Conservation (phyloP, 2,329 filamentous ascomycete genomes). For the Cladophialophora chaetospira region DNA sequence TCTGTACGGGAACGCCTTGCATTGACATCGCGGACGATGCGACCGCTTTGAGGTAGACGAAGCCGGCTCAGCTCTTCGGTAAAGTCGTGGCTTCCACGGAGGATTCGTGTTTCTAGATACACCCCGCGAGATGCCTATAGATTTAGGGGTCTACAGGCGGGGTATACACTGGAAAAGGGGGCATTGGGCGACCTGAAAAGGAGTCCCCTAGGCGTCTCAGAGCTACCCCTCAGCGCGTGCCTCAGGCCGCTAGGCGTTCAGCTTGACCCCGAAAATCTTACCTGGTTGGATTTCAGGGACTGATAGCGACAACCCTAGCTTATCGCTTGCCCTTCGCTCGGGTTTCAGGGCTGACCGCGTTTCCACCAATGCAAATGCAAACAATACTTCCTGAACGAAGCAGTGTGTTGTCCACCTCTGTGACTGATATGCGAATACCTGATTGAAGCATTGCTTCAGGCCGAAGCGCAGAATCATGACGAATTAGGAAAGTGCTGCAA, state of each 20-base stretch:
- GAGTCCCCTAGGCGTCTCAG: background rate
- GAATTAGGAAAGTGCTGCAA: slow-evolving; percentile 1
- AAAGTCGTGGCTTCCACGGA: background rate
- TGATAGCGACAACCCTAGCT: background rate
- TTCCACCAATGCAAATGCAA: slow-evolving; percentile 8
- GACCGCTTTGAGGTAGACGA: background rate
- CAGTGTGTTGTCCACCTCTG: background rate
- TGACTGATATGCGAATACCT: no score
- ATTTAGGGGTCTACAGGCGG: slow-evolving; percentile 8
- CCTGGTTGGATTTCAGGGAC: slow-evolving; percentile 3
- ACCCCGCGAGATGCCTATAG: background rate
- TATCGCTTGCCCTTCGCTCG: background rate
- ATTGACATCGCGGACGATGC: background rate
- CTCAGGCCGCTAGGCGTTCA: slow-evolving; percentile 7
- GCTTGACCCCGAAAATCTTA: background rate
- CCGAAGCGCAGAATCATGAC: background rate
- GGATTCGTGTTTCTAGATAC: background rate
- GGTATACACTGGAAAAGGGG: background rate
- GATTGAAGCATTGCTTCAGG: background rate
- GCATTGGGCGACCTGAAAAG: slow-evolving; percentile 9
- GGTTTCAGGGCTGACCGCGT: slow-evolving; percentile 3
- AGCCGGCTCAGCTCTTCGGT: background rate
- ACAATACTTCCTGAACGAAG: background rate
- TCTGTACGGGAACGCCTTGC: background rate
- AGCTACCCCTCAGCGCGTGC: slow-evolving; percentile 7